Base-by-base conservation (phyloP, 108 stramenopile genomes). In the Cyclotella choctawhatcheeana region DNA sequence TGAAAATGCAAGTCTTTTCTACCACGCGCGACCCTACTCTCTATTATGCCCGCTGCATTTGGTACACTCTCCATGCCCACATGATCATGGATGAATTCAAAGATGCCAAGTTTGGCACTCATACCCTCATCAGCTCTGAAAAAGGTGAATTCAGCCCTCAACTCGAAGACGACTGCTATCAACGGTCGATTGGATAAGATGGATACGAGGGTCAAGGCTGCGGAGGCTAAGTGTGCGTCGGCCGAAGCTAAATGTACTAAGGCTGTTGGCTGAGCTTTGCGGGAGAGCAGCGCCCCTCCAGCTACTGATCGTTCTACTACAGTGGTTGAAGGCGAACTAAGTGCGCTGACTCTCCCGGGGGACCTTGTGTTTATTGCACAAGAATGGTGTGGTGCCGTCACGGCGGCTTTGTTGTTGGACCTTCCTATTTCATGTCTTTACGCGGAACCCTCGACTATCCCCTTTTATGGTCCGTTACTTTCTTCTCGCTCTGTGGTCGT, bases 111-210 rank as follows among this genome's bases (percentile, higher is more conserved):
- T 54, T 54, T 16, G 5, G 25, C 2, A 14, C 53, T 5, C 53
- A 54, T 27, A 26, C 8, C 4, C 53, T 54, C 5, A 54, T 54
- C 27, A 54, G 53, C 53, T 25, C 3, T 54, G 53, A 54, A 29
- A 16, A 8, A 29, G 53, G 5, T 5, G 27, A 54, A 14, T 29
- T 5, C 6, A 24, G 27, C 5, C 25, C 53, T 27, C 6, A 54
- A 7, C 16, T 27, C 4, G 53, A 54, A 26, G 4, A 26, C 12
- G 5, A 54, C 53, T 12, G 37, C 12, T 8, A 12, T 12, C 6
- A 40, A 8, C 12, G 37, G 8, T 40, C 37, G 37, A 40, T 6
- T 12, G 6, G 37, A 40, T 40, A 40, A 40, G 37, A 12, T 12
- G 37, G 37, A 8, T 8, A n/a, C 48, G 13, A n/a, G n/a, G 48